Conservation (phyloP, 768 basidiomycete species). For the Candolleomyces aberdarensis region DNA sequence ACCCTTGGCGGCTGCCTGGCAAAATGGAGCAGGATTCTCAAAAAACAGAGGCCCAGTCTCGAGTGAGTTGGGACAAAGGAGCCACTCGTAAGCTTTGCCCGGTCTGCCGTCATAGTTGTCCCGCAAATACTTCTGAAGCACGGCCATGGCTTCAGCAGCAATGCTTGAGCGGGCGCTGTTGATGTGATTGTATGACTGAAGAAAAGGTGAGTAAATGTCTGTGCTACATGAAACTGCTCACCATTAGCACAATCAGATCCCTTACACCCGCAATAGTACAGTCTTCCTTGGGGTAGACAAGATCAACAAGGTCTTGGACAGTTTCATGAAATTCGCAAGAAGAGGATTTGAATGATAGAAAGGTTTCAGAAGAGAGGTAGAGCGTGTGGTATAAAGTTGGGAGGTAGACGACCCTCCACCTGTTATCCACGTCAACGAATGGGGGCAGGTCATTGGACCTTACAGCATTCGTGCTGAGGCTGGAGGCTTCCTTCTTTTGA, state of each 20-base stretch:
- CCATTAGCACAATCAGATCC: not conserved
- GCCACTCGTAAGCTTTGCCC: not conserved
- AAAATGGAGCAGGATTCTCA: too few species aligned
- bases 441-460: not conserved
- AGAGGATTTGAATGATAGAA: not conserved
- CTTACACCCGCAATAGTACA: not conserved
- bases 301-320: not conserved
- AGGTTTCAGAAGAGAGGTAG: not conserved
- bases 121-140: not conserved
- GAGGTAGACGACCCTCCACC: not conserved
- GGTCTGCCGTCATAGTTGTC: not conserved
- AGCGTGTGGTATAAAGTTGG: not conserved
- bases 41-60: not conserved
- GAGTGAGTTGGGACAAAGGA: not conserved
- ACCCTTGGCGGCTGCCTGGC: too few species aligned
- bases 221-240: not conserved
- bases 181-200: not conserved
- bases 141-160: not conserved
- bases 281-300: not conserved
- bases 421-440: not conserved
- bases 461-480: not conserved
- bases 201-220: not conserved
- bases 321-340: not conserved
- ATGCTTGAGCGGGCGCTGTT: not conserved
- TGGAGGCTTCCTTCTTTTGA: not conserved